These are phyloP conservation scores for Pichia sp. DNA, from an alignment of 1,139 yeast genomes.

Conservation along the genomic window DNA sequence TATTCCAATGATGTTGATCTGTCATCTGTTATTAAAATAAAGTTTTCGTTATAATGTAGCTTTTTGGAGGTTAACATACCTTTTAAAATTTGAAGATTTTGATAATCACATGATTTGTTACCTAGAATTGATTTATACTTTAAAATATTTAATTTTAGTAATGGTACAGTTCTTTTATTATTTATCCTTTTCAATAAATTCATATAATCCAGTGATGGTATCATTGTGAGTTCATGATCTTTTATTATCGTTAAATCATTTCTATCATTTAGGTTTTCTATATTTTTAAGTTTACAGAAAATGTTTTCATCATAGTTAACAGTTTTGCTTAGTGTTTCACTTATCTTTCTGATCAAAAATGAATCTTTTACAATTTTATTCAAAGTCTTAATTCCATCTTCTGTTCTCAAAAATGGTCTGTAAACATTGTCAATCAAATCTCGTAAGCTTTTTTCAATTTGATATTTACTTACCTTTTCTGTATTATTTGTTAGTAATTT, in stretches of 20 bases:
- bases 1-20: constrained; percentile 20
- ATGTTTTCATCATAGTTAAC: constrained; percentile 9
- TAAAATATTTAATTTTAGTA: constrained; percentile 5
- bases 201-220: constrained; percentile 17
- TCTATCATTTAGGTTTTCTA: constrained; percentile 16
- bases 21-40: constrained; percentile 19
- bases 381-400: not conserved
- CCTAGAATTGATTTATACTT: constrained; percentile 19
- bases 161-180: not conserved
- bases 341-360: constrained; percentile 9
- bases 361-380: constrained; percentile 8
- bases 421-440: constrained; percentile 14
- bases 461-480: not conserved
- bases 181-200: constrained; percentile 5
- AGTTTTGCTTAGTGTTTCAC: constrained; percentile 1
- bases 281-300: constrained; percentile 14
- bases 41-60: constrained; percentile 12
- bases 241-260: constrained; percentile 19
- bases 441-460: constrained; percentile 6
- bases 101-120: constrained; percentile 17
- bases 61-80: constrained; percentile 3
- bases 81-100: constrained; percentile 15
- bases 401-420: constrained; percentile 6
- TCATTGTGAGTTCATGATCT: constrained; percentile 18
- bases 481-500: not conserved